Percentiles rank a stretch among this genome's conserved stretches.
Conservation (phyloP, 2,329 filamentous ascomycete genomes). For the Neopestalotiopsis sp. region DNA sequence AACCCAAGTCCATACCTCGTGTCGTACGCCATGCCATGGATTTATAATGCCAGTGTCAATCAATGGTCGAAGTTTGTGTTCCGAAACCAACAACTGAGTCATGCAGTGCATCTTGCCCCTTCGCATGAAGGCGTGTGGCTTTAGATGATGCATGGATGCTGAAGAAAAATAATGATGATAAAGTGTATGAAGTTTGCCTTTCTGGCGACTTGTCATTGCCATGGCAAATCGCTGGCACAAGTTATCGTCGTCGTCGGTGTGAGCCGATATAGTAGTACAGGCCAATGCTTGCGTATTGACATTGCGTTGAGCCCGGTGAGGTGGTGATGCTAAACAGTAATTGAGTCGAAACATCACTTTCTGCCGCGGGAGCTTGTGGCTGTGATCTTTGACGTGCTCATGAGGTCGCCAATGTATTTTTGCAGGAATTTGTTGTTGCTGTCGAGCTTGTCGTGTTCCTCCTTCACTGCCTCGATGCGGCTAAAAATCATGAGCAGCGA, state of each 20-base stretch:
- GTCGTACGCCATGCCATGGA: conserved; percentile 17
- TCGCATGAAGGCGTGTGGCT: neutral
- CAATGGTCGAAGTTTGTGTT: conserved; percentile 9
- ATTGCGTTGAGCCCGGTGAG: neutral
- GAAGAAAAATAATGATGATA: neutral
- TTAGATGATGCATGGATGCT: neutral
- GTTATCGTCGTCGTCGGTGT: neutral
- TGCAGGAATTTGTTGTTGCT: conserved; percentile 97
- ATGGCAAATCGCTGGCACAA: neutral
- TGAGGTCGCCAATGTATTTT: conserved; percentile 96
- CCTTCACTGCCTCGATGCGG: conserved; percentile 91
- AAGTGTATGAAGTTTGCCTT: neutral
- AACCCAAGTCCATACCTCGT: conserved; percentile 14
- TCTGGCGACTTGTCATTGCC: neutral
- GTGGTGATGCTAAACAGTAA: neutral
- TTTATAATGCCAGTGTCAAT: conserved; percentile 14
- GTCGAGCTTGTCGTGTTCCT: conserved; percentile 95
- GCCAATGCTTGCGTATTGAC: neutral
- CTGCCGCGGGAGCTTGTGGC: conserved; percentile 58
- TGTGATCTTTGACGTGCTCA: conserved; percentile 81
- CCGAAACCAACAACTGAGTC: neutral
- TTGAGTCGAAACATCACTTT: conserved; percentile 48
- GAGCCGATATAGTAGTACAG: neutral
- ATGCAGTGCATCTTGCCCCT: neutral
- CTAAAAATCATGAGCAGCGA: conserved; percentile 90